Base-by-base conservation (phyloP, 805 yeast genomes). In the Wickerhamiella qilinensis region DNA sequence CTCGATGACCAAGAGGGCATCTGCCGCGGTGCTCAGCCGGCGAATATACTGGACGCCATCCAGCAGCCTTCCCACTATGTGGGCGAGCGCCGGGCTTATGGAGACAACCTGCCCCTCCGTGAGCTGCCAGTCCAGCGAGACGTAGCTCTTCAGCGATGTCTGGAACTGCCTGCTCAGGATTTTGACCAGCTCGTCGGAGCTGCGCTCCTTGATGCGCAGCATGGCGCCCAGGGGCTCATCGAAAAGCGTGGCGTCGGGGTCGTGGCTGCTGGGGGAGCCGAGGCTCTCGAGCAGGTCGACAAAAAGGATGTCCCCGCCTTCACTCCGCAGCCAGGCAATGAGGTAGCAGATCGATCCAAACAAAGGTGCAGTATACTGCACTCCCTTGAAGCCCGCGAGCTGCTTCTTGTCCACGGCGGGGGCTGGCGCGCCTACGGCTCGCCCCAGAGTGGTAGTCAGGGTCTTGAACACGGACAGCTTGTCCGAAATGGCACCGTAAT, bases 331-430 rank as follows among this genome's bases (percentile, higher is more conserved):
- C 30, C 16, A 38, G 34, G 8, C 7, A 30, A 11, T 30, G 24
- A 5, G 34, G 32, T 3, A 19, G 21, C 20, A 16, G 17, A 17
- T 27, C 30, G 3, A 38, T 28, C 17, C 34, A 28, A 15, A 32
- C 35, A 18, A 30, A 29, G 25, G 28, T 27, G n/a, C 37, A 36
- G 12, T 15, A 22, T 12, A 16, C 38, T 3, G 32, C 11, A 46
- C 43, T 62, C 65, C 46, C 44, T 63, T 67, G 4, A 67, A 34
- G 3, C 65, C 67, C 12, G 54, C 46, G 1, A 57, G 53, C 37
- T 48, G 43, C 36, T 43, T 49, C 16, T 49, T 56, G 25, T 51
- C 61, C 32, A 50, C 59, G 24, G 46, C 50, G 14, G 51, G 39
- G 3, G 50, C 45, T n/a, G n/a, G n/a, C 2, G 62, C 53, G 5